Evolutionary conservation across 2,329 filamentous ascomycete genomes (phyloP), one percentile per base, ranked within the genome.

Genomic region (Penicillium sclerotiorum): DNA sequence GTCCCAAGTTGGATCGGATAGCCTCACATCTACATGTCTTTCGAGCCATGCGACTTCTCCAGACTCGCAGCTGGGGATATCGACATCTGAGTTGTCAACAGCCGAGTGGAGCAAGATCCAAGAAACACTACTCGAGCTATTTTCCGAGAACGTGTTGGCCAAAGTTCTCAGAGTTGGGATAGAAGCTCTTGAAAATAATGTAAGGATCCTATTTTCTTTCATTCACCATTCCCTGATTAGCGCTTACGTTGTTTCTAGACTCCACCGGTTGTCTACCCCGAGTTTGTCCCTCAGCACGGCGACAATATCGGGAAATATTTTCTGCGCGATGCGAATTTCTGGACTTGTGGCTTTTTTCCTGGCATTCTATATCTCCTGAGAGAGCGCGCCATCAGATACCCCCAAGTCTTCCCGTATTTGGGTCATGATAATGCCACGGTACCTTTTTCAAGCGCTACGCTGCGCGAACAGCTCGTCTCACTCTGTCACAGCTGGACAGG

Each of bases 401-500:
- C 44, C 11, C 44, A 47, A 28, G 11, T 21, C 5, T 25, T 22
- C 7, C 12, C 37, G 5, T n/a, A n/a, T n/a, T 9, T 6, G 8
- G 37, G 12, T 15, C 12, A 8, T 11, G 15, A 8, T 1, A 38
- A 38, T 21, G 5, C 2, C 17, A 23, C 15, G 8, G 20, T 38
- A 2, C 22, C 15, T 5, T n/a, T n/a, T n/a, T n/a, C n/a, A n/a
- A n/a, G n/a, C n/a, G n/a, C n/a, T n/a, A n/a, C n/a, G n/a, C n/a
- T n/a, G n/a, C n/a, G n/a, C n/a, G 8, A 47, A 15, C 23, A 47
- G n/a, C 33, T 47, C 4, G 37, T 11, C 3, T n/a, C 21, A 8
- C 12, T 47, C n/a, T 37, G 45, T 4, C 20, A 47, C 9, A 47
- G 20, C 13, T 75, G 6, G 46, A 44, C 39, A 5, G 39, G 44